phyloP scores from a whole-genome alignment of 1,139 yeast genomes.

The Pichia sp. region DNA sequence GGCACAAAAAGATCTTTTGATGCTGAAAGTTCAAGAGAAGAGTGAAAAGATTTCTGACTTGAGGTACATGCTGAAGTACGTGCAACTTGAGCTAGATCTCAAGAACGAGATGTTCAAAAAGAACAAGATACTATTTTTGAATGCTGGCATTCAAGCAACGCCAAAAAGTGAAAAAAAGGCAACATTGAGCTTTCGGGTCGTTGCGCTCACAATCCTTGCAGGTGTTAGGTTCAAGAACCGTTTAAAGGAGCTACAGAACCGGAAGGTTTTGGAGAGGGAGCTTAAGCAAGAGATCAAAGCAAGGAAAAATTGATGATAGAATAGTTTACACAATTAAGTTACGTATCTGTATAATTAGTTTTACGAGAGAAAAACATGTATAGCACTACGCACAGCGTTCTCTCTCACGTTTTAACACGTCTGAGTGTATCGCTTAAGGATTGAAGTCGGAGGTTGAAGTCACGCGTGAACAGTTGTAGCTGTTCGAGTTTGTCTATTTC shows the following conservation, averaged over 20 bases:
- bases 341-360: background rate
- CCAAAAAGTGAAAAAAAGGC: background rate
- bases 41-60: conserved; percentile 43
- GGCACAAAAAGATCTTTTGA: conserved; percentile 25
- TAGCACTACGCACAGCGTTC: background rate
- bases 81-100: conserved; percentile 41
- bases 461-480: conserved; percentile 45
- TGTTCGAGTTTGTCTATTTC: conserved; percentile 70
- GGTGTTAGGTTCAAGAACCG: conserved; percentile 45
- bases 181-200: conserved; percentile 32
- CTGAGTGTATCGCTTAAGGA: conserved; percentile 25
- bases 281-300: conserved; percentile 12
- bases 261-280: conserved; percentile 16
- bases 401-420: background rate
- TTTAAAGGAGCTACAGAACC: conserved; percentile 19
- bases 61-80: conserved; percentile 47
- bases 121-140: conserved; percentile 10
- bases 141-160: conserved; percentile 7
- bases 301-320: conserved; percentile 7
- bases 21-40: conserved; percentile 24
- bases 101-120: conserved; percentile 14
- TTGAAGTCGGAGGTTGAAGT: conserved; percentile 36
- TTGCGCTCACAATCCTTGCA: conserved; percentile 55
- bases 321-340: background rate
- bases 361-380: background rate